Conservation (phyloP, 2,329 filamentous ascomycete genomes). For the Raffaelea deltoideospora region DNA sequence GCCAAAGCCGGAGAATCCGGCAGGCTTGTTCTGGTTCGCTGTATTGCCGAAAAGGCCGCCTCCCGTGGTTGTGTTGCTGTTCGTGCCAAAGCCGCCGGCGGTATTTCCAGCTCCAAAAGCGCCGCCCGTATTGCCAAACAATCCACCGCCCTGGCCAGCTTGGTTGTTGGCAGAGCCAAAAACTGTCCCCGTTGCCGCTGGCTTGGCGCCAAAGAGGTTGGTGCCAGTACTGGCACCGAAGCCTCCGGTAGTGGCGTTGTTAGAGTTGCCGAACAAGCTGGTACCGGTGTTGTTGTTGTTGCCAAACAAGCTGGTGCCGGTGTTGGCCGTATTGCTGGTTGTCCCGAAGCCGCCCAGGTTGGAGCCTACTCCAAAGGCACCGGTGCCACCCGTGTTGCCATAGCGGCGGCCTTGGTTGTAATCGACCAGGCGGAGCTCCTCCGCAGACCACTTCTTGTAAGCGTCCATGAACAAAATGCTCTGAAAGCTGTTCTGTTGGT, state of each 20-base stretch:
- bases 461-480: constrained; percentile 65
- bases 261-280: constrained; percentile 21
- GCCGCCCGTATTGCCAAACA: constrained; percentile 23
- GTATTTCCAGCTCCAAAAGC: constrained; percentile 19
- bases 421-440: constrained; percentile 68
- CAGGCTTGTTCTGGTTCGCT: constrained; percentile 10
- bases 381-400: constrained; percentile 71
- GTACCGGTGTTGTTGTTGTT: constrained; percentile 20
- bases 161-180: constrained; percentile 17
- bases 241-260: constrained; percentile 16
- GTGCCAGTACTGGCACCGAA: constrained; percentile 24
- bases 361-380: constrained; percentile 59
- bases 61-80: constrained; percentile 15
- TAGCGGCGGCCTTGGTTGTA: constrained; percentile 75
- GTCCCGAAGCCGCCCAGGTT: constrained; percentile 36
- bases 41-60: constrained; percentile 29
- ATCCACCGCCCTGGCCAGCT: constrained; percentile 14
- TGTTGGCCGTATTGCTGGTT: constrained; percentile 22
- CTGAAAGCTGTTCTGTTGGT: constrained; percentile 50
- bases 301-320: constrained; percentile 23
- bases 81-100: constrained; percentile 20
- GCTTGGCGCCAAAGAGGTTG: constrained; percentile 22
- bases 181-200: constrained; percentile 16
- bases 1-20: constrained; percentile 6
- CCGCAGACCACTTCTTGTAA: constrained; percentile 84